phyloP scores from a whole-genome alignment of 345 rosid genomes.

The Citrus hindsii region DNA sequence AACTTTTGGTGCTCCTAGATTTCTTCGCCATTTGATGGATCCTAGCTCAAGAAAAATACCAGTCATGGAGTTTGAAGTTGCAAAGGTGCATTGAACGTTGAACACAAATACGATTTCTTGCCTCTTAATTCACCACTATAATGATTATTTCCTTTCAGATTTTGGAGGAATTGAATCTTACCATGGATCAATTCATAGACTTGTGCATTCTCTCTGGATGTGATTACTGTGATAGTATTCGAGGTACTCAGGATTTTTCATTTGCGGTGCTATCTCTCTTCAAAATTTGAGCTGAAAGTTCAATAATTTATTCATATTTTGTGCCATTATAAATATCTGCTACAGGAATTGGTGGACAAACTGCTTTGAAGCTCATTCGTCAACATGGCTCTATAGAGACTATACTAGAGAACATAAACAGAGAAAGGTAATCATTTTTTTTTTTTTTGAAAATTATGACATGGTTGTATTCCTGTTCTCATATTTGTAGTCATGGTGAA shows the following conservation, averaged over 20 bases:
- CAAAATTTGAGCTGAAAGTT: background rate
- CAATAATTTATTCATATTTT: background rate
- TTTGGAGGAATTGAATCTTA: conserved; percentile 76
- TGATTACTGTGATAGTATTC: conserved; percentile 95
- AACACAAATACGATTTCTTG: background rate
- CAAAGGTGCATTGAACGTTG: conserved; percentile 53
- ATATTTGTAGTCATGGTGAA: background rate
- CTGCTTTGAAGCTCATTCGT: conserved; percentile 91
- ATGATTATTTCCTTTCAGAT: conserved; percentile 43
- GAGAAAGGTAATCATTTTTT: conserved; percentile 53
- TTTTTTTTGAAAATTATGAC: background rate
- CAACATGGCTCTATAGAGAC: conserved; percentile 87
- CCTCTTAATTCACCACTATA: conserved; percentile 11
- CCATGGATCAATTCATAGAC: conserved; percentile 96
- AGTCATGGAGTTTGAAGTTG: conserved; percentile 85
- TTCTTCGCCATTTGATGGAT: conserved; percentile 98
- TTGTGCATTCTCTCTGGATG: conserved; percentile 96
- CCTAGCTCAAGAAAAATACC: conserved; percentile 91
- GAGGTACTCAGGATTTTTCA: conserved; percentile 45
- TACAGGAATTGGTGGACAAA: conserved; percentile 84
- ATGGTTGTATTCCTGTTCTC: background rate
- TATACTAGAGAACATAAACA: conserved; percentile 79
- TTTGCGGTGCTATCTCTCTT: background rate
- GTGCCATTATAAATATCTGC: conserved; percentile 8
- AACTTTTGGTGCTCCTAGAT: conserved; percentile 90